Conservation (phyloP, 306 rosid genomes). For the Cicer cuneatum region DNA sequence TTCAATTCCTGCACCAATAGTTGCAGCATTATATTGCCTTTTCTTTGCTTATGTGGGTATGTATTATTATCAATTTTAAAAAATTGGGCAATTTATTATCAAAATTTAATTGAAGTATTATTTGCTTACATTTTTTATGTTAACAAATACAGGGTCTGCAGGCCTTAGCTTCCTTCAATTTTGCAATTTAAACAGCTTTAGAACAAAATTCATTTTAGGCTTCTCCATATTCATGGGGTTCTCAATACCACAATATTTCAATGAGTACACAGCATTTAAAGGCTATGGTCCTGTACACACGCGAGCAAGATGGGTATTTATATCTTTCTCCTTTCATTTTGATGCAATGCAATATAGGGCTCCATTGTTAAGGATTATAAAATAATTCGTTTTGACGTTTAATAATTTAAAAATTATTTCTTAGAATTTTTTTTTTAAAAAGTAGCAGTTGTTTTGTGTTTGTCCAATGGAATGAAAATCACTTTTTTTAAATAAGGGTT, state of each 20-base stretch:
- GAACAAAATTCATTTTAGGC: conserved; percentile 79
- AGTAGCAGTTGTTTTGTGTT: no score
- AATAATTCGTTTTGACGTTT: no score
- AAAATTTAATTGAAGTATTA: conserved; percentile 11
- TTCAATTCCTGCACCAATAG: conserved; percentile 90
- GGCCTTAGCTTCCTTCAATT: conserved; percentile 89
- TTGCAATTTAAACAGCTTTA: conserved; percentile 90
- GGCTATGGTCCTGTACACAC: conserved; percentile 96
- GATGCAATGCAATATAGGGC: background rate
- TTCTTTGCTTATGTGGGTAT: conserved; percentile 97
- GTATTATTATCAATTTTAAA: conserved; percentile 45
- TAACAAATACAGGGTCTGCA: conserved; percentile 73
- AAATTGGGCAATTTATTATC: background rate
- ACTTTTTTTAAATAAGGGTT: no score
- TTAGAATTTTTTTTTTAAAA: no score
- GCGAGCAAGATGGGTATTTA: conserved; percentile 80
- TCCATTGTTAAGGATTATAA: no score
- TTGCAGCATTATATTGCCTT: conserved; percentile 87
- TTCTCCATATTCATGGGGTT: conserved; percentile 92
- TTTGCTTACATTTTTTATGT: conserved; percentile 6
- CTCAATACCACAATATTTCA: conserved; percentile 93
- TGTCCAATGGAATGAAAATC: no score
- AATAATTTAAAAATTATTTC: no score
- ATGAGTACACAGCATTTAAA: conserved; percentile 79
- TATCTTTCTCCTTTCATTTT: background rate